A percentile compares a stretch with the other conserved stretches of the same genome.
These are phyloP conservation scores for Aspergillus wentii DNA, from an alignment of 495 filamentous ascomycete genomes.

Conservation along the genomic window DNA sequence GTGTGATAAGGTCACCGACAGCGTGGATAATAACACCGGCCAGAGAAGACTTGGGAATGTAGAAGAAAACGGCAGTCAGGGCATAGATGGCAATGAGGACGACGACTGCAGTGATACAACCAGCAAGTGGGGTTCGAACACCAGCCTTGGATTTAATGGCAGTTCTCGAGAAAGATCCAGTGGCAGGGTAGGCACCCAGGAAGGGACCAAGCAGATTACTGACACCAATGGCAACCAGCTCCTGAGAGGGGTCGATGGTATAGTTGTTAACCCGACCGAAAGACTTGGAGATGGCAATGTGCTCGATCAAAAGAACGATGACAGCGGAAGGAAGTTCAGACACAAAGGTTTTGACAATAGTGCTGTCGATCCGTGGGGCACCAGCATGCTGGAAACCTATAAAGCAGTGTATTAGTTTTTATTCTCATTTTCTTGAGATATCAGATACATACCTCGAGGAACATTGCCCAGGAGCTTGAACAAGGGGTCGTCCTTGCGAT, in stretches of 20 bases:
- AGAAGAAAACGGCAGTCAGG: slow-evolving; percentile 88
- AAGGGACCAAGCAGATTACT: slow-evolving; percentile 91
- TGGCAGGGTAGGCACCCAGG: slow-evolving; percentile 89
- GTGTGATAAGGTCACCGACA: slow-evolving; percentile 90
- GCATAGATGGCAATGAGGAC: slow-evolving; percentile 96
- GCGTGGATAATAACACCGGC: slow-evolving; percentile 96
- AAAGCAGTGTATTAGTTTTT: too few relatives aligned
- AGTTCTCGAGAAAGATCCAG: slow-evolving; percentile 94
- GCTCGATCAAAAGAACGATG: slow-evolving; percentile 93
- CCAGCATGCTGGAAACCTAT: slow-evolving; percentile 72
- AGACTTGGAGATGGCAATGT: slow-evolving; percentile 96
- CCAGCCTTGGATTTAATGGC: slow-evolving; percentile 98
- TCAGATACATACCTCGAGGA: slow-evolving; percentile 56
- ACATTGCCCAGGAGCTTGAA: slow-evolving; percentile 71
- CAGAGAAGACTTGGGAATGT: slow-evolving; percentile 82
- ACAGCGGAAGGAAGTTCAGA: slow-evolving; percentile 70
- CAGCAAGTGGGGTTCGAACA: slow-evolving; percentile 88
- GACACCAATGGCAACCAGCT: slow-evolving; percentile 91
- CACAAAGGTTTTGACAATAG: slow-evolving; percentile 58
- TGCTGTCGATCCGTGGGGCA: slow-evolving; percentile 64
- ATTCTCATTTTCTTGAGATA: too few relatives aligned
- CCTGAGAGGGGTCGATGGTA: slow-evolving; percentile 94
- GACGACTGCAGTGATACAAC: slow-evolving; percentile 81
- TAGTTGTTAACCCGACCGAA: slow-evolving; percentile 98
- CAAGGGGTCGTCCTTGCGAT: slow-evolving; percentile 39